Evolutionary conservation across 805 yeast genomes (phyloP).

Genomic region (Zygosaccharomyces kombuchaensis): DNA sequence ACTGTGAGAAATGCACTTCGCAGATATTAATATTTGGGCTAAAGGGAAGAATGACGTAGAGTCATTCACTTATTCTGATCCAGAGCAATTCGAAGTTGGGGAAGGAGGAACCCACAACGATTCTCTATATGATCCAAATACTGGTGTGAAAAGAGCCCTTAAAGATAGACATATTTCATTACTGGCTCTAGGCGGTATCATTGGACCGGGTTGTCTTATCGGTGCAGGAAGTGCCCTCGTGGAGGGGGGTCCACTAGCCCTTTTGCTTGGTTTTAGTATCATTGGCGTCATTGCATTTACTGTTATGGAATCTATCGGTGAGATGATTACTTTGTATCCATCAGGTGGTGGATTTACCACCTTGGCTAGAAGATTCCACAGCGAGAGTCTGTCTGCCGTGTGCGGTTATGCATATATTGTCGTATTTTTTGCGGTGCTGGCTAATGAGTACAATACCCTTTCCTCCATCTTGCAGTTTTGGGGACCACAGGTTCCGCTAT

Average conservation of each 20-base stretch:
- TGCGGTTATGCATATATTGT: conserved; percentile 14
- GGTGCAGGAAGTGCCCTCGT: conserved; percentile 24
- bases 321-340: conserved; percentile 36
- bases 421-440: conserved; percentile 43
- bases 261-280: conserved; percentile 15
- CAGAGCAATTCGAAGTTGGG: not conserved
- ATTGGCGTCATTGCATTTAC: conserved; percentile 13
- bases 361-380: conserved; percentile 37
- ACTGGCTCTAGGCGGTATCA: conserved; percentile 33
- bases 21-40: not conserved
- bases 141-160: conserved; percentile 15
- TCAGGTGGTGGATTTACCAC: conserved; percentile 52
- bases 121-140: conserved; percentile 10
- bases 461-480: conserved; percentile 35
- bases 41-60: not conserved
- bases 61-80: not conserved
- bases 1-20: not conserved
- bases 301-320: conserved; percentile 18
- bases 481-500: conserved; percentile 16
- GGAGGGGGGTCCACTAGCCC: conserved; percentile 15
- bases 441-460: conserved; percentile 53
- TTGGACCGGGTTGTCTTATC: conserved; percentile 31
- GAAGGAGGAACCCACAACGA: not conserved
- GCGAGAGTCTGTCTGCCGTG: conserved; percentile 14
- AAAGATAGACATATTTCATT: conserved; percentile 24